These are phyloP conservation scores for Lipomyces japonicus DNA, from an alignment of 805 yeast genomes.

Conservation along the genomic window DNA sequence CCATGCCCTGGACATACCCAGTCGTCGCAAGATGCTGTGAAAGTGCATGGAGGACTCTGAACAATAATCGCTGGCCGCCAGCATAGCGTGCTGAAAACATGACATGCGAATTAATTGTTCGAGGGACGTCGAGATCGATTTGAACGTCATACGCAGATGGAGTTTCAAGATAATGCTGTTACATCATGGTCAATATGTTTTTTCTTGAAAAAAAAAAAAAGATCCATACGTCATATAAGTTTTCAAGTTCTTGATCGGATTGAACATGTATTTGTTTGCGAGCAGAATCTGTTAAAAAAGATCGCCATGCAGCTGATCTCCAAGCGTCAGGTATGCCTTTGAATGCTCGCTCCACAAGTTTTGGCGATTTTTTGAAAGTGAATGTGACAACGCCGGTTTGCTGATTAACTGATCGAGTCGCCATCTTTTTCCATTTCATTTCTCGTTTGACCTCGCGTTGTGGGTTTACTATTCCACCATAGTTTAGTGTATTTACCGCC, in stretches of 20 bases:
- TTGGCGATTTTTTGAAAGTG: slow-evolving; percentile 9
- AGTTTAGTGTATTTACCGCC: not conserved
- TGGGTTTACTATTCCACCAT: not conserved
- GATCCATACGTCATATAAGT: not conserved
- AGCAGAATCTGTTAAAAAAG: slow-evolving; percentile 20
- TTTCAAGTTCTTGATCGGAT: slow-evolving; percentile 5
- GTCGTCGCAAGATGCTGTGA: slow-evolving; percentile 27
- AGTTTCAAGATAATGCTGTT: not conserved
- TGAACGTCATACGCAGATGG: slow-evolving; percentile 26
- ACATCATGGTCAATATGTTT: not conserved
- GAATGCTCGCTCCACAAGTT: slow-evolving; percentile 14
- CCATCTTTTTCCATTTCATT: slow-evolving; percentile 14
- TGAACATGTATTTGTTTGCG: slow-evolving; percentile 1
- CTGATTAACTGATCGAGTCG: slow-evolving; percentile 1
- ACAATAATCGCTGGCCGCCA: slow-evolving; percentile 30
- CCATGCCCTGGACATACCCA: slow-evolving; percentile 41
- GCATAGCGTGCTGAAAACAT: slow-evolving; percentile 26
- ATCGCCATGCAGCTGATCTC: slow-evolving; percentile 28
- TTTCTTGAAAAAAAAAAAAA: not conserved
- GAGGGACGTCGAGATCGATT: slow-evolving; percentile 30
- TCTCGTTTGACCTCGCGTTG: slow-evolving; percentile 8
- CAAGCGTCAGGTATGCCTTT: slow-evolving; percentile 31
- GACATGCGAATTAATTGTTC: slow-evolving; percentile 26
- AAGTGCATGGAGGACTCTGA: slow-evolving; percentile 28
- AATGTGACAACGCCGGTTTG: not conserved